Evolutionary conservation across 208 protist species (phyloP).

Genomic region (Crithidia thermophila): DNA sequence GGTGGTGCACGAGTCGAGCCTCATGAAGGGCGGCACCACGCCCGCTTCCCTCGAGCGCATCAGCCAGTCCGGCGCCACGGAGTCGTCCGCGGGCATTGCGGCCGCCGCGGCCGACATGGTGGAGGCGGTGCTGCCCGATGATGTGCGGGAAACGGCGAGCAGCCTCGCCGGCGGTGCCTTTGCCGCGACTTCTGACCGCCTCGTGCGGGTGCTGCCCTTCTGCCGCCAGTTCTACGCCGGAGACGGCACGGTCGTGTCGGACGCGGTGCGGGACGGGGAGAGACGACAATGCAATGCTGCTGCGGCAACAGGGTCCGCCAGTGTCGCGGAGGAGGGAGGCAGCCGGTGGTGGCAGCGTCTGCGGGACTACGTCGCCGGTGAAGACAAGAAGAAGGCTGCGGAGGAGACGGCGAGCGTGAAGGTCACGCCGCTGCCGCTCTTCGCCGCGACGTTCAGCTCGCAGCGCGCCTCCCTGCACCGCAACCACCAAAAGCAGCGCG

Average conservation of each 20-base stretch:
- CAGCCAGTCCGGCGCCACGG: not conserved
- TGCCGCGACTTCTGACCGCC: not conserved
- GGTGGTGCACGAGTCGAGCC: constrained; percentile 73
- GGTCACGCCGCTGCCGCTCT: constrained; percentile 13
- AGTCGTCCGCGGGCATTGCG: constrained; percentile 2
- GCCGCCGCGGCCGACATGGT: constrained; percentile 22
- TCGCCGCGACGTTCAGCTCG: constrained; percentile 25
- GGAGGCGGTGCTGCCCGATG: constrained; percentile 24
- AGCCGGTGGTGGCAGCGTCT: constrained; percentile 4
- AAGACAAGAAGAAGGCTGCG: not conserved
- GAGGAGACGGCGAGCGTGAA: not conserved
- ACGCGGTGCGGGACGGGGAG: not conserved
- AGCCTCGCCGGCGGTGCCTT: not conserved
- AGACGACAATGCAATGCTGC: too few species aligned
- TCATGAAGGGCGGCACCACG: constrained; percentile 58
- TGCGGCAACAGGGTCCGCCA: not conserved
- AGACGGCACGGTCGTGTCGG: constrained; percentile 20
- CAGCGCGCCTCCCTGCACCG: constrained; percentile 24
- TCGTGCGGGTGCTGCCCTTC: constrained; percentile 47
- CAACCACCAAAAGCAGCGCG: constrained; percentile 14
- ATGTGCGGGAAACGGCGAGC: constrained; percentile 7
- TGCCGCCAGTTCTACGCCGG: constrained; percentile 40
- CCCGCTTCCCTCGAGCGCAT: constrained; percentile 24
- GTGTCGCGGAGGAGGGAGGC: not conserved
- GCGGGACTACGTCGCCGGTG: not conserved